Evolutionary conservation across 2,329 filamentous ascomycete species (phyloP).

Genomic region (Cylindrodendrum hubeiense): DNA sequence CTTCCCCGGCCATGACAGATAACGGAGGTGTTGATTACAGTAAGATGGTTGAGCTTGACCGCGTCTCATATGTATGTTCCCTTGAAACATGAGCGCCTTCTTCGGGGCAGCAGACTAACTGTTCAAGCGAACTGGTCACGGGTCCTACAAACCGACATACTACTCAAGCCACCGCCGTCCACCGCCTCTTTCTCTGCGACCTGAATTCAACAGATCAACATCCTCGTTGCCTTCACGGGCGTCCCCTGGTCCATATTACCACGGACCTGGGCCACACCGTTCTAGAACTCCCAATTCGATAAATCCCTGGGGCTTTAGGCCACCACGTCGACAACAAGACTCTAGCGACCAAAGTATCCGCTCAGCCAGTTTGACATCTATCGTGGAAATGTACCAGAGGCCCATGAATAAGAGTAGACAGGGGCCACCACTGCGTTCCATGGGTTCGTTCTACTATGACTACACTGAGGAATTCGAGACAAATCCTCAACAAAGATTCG

Average conservation of each 20-base stretch:
- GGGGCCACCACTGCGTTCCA: constrained; percentile 45
- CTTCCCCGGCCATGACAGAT: constrained; percentile 63
- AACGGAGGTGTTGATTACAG: constrained; percentile 62
- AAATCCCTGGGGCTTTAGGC: constrained; percentile 41
- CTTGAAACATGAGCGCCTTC: not conserved
- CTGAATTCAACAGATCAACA: constrained; percentile 56
- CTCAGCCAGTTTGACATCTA: constrained; percentile 63
- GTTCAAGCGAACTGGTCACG: constrained; percentile 59
- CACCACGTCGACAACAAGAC: constrained; percentile 46
- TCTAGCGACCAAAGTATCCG: constrained; percentile 55
- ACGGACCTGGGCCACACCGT: constrained; percentile 35
- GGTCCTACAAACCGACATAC: constrained; percentile 55
- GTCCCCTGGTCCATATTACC: constrained; percentile 43
- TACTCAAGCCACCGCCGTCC: constrained; percentile 51
- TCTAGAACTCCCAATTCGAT: constrained; percentile 54
- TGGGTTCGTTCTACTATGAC: constrained; percentile 62
- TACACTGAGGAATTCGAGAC: constrained; percentile 65
- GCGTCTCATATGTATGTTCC: constrained; percentile 58
- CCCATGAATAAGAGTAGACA: constrained; percentile 42
- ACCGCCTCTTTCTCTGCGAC: constrained; percentile 54
- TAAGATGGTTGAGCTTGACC: constrained; percentile 64
- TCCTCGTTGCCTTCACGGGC: constrained; percentile 51
- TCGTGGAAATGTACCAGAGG: constrained; percentile 61
- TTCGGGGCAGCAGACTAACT: constrained; percentile 21
- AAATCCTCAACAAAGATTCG: constrained; percentile 32